phyloP scores from a whole-genome alignment of 305 asterid genomes.

The Rubia tinctorum region DNA sequence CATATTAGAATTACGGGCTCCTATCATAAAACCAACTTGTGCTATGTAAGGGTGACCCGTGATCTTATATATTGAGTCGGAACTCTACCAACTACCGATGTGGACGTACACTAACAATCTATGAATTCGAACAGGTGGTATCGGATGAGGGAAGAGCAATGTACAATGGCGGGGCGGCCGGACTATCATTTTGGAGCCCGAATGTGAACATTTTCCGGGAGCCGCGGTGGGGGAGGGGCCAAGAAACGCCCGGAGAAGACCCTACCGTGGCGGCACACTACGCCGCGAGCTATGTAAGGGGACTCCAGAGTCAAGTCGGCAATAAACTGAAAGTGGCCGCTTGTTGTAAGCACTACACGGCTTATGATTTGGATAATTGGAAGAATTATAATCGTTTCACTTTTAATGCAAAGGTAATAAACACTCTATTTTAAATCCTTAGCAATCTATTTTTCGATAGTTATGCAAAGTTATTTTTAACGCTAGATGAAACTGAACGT shows the following conservation, averaged over 20 bases:
- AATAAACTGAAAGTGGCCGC: constrained; percentile 60
- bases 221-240: constrained; percentile 78
- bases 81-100: no score
- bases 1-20: no score
- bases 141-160: constrained; percentile 76
- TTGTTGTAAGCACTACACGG: constrained; percentile 74
- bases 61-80: no score
- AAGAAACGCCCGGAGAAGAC: constrained; percentile 76
- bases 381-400: constrained; percentile 50
- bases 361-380: constrained; percentile 71
- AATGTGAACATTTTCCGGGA: constrained; percentile 72
- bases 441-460: no score
- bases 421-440: not conserved
- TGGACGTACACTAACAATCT: no score
- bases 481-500: no score
- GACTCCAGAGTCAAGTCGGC: constrained; percentile 45
- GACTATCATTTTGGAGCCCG: constrained; percentile 73
- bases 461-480: no score
- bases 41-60: no score
- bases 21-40: no score
- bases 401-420: constrained; percentile 61
- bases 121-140: constrained; percentile 41
- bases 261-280: constrained; percentile 46
- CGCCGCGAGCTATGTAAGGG: constrained; percentile 55
- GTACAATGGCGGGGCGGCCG: constrained; percentile 68